Base-by-base conservation (phyloP, 495 filamentous ascomycete genomes). In the Penicillium psychrofluorescens region DNA sequence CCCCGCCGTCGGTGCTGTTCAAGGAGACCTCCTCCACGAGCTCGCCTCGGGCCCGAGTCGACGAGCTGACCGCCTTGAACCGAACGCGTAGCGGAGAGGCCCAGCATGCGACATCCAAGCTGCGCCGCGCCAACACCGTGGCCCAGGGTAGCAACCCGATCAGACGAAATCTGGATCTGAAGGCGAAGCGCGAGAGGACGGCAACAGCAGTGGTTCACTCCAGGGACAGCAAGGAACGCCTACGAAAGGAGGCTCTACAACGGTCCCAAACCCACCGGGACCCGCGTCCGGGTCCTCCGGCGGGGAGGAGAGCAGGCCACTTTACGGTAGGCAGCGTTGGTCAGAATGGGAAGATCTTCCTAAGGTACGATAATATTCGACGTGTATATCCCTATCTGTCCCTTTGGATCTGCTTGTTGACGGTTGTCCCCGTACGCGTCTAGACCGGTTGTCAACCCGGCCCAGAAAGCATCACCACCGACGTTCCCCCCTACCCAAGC, bases 241-340 rank as follows among this genome's bases (percentile, higher is more conserved):
- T 77, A 45, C 67, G 66, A 43, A 63, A 71, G 38, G 54, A 62
- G 32, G 64, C 68, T 8, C 49, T 63, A 35, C 71, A 66, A 55
- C 66, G 61, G 22, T 59, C 62, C 7, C 56, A 64, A 45, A 55
- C 56, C 37, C 60, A 58, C 10, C 52, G 62, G 10, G 41, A 40
- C 11, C 51, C 58, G 14, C 58, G 56, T 40, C 67, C 68, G 44
- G 52, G 51, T n/a, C 56, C 57, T 53, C 46, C 63, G 32, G 48
- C 50, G 14, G 53, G 54, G 36, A 68, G 70, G 48, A 73, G 70
- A 66, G 86, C 83, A 22, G 75, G 86, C 39, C 85, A 92, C 56
- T 97, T 95, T 63, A 87, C 88, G 8, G 91, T 96, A 44, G 89
- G 86, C 16, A 96, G 95, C 67, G 85, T 97, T 44, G 90, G 90